A percentile compares a stretch with the other conserved stretches of the same genome.
These are phyloP conservation scores for Beverwykella pulmonaria DNA, from an alignment of 495 filamentous ascomycete species.

Conservation along the genomic window DNA sequence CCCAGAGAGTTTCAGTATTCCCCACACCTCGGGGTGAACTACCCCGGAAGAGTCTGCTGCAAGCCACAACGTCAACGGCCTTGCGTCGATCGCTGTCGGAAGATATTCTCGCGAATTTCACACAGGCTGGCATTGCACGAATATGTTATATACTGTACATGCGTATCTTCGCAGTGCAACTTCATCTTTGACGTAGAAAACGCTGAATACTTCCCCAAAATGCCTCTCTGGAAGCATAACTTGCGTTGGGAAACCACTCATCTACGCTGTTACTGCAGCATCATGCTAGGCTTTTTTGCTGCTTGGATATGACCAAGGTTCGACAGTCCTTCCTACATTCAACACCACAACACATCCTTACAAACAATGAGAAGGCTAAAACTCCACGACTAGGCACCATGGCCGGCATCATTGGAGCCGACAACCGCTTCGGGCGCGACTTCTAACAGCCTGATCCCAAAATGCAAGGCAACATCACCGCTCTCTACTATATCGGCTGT, in stretches of 20 bases:
- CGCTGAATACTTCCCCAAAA: background rate
- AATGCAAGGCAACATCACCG: conserved; percentile 1
- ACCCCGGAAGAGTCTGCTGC: background rate
- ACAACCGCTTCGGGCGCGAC: conserved; percentile 9
- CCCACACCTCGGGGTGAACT: background rate
- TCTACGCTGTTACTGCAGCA: conserved; percentile 10
- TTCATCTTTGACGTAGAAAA: background rate
- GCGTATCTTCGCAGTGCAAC: background rate
- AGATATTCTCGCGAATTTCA: background rate
- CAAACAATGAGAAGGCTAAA: background rate
- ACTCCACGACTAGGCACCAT: background rate
- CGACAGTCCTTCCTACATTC: background rate
- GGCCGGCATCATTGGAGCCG: conserved; percentile 12
- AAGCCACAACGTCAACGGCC: background rate
- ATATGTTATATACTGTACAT: background rate
- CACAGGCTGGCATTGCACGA: background rate
- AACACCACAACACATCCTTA: background rate
- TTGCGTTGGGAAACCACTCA: background rate
- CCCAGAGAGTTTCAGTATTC: background rate
- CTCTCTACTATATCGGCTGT: conserved; percentile 58
- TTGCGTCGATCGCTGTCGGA: background rate
- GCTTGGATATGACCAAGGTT: conserved; percentile 10
- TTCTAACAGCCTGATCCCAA: conserved; percentile 9
- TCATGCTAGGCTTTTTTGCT: conserved; percentile 4
- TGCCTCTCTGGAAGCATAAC: conserved; percentile 4